Percentiles rank a stretch among this genome's conserved stretches.
Conservation (phyloP, 1,139 yeast species). For the Yamadazyma pseudoaaseri region DNA sequence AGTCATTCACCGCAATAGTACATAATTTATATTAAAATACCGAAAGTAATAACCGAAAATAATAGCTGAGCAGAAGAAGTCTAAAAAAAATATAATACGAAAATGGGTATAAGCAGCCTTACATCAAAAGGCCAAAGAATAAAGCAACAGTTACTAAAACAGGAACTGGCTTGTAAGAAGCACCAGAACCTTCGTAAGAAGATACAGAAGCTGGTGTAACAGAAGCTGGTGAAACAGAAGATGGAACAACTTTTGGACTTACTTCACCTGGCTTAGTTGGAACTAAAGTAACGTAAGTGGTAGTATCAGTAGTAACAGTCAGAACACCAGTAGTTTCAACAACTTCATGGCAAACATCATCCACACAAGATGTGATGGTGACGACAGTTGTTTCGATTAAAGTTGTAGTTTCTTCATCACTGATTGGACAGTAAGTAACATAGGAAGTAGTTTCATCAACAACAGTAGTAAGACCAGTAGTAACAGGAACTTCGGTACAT, state of each 20-base stretch:
- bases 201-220: conserved; percentile 8
- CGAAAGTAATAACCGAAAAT: too few relatives aligned
- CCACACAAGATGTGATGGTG: too few relatives aligned
- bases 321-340: too few relatives aligned
- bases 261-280: conserved; percentile 21
- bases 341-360: too few relatives aligned
- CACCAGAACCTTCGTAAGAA: conserved; percentile 2
- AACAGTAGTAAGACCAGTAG: conserved; percentile 10
- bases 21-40: too few relatives aligned
- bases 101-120: background rate
- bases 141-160: conserved; percentile 8
- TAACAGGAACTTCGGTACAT: conserved; percentile 15
- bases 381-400: too few relatives aligned
- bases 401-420: too few relatives aligned
- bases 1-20: too few relatives aligned
- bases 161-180: conserved; percentile 8
- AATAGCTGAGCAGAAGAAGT: too few relatives aligned
- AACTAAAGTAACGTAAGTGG: too few relatives aligned
- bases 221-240: conserved; percentile 11
- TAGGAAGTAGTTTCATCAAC: conserved; percentile 17
- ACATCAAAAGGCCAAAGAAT: conserved; percentile 8
- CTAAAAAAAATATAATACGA: too few relatives aligned
- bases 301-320: too few relatives aligned
- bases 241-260: conserved; percentile 13
- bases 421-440: conserved; percentile 26